Evolutionary conservation across 179 eudicot species (phyloP).

Genomic region (Carnegiea gigantea): DNA sequence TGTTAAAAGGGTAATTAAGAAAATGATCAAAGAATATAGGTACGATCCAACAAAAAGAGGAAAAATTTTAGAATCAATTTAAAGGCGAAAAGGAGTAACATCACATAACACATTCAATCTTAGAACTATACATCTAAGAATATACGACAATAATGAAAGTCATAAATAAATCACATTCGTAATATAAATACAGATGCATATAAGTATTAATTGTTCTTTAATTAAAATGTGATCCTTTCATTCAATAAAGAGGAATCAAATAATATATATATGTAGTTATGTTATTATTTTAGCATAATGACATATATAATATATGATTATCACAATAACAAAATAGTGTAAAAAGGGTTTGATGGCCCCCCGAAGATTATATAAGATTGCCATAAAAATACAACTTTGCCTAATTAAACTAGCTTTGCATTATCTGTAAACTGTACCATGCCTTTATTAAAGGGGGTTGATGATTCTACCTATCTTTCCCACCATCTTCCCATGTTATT

Average conservation of each 20-base stretch:
- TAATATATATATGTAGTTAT: neutral
- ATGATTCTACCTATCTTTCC: conserved; percentile 22
- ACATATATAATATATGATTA: neutral
- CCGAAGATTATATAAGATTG: neutral
- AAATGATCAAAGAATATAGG: no score
- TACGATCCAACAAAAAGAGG: no score
- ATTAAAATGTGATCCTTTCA: no score
- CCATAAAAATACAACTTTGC: conserved; percentile 17
- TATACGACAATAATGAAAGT: no score
- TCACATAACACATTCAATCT: no score
- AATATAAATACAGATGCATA: no score
- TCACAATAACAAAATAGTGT: neutral
- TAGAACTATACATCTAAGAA: no score
- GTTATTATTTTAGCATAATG: no score
- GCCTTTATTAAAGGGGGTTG: conserved; percentile 45
- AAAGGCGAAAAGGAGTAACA: no score
- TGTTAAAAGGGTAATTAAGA: no score
- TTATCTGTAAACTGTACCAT: conserved; percentile 50
- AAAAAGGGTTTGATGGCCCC: conserved; percentile 16
- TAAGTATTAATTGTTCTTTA: no score
- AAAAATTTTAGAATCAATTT: no score
- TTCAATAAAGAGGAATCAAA: neutral
- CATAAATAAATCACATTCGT: neutral
- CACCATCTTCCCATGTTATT: conserved; percentile 36
- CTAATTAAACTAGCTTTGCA: conserved; percentile 26